These are phyloP conservation scores for Musa schizocarpa DNA, from an alignment of 176 grass and related monocot species.

Conservation along the genomic window DNA sequence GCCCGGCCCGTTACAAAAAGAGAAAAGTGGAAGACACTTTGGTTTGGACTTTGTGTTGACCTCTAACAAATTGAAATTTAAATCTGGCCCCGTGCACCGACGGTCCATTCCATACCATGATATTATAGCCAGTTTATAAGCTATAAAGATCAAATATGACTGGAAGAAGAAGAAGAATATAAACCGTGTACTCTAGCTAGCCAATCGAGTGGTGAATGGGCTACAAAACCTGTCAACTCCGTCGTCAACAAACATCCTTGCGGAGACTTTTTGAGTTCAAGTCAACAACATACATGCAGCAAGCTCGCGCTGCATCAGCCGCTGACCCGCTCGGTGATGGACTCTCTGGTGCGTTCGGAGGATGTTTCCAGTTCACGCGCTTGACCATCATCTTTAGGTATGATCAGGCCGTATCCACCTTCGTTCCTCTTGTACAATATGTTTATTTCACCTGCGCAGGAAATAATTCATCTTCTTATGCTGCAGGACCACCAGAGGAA, in stretches of 20 bases:
- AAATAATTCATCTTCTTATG: background rate
- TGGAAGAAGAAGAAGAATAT: too few species aligned
- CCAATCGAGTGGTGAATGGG: too few species aligned
- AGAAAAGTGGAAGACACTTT: too few species aligned
- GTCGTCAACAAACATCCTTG: background rate
- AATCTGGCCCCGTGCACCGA: too few species aligned
- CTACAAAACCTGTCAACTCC: background rate
- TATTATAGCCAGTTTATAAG: too few species aligned
- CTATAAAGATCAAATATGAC: too few species aligned
- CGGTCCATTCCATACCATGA: too few species aligned
- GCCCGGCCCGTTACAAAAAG: too few species aligned
- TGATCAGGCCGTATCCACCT: slow-evolving; percentile 66
- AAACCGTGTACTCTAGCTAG: too few species aligned
- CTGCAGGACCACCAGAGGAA: background rate
- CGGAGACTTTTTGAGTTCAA: background rate
- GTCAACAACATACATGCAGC: background rate
- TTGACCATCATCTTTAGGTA: slow-evolving; percentile 71
- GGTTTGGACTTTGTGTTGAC: too few species aligned
- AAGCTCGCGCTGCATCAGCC: background rate
- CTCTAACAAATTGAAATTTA: too few species aligned
- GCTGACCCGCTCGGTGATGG: background rate
- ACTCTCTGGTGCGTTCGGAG: background rate
- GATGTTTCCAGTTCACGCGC: slow-evolving; percentile 13
- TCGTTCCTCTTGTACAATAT: slow-evolving; percentile 82
- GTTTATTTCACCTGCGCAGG: slow-evolving; percentile 52